A percentile compares a stretch with the other conserved stretches of the same genome.
Conservation (phyloP, 2,329 filamentous ascomycete genomes). For the Shiraia bambusicola region DNA sequence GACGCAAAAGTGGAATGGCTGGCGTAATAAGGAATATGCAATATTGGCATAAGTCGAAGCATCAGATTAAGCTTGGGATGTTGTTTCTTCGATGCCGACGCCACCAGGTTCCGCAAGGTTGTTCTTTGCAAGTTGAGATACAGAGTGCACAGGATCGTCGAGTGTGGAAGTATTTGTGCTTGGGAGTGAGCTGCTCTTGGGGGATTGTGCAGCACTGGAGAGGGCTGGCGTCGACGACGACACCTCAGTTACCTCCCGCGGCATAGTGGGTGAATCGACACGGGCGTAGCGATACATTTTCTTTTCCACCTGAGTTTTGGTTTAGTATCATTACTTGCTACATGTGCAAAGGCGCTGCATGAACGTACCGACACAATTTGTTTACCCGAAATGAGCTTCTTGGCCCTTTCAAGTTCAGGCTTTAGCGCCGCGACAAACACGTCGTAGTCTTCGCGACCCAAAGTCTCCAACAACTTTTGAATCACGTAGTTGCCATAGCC, state of each 20-base stretch:
- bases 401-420: conserved; percentile 50
- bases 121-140: conserved; percentile 15
- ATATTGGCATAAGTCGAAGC: conserved; percentile 3
- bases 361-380: conserved; percentile 45
- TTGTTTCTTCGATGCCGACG: conserved; percentile 18
- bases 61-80: conserved; percentile 8
- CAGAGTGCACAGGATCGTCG: conserved; percentile 45
- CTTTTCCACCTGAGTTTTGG: conserved; percentile 45
- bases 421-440: conserved; percentile 46
- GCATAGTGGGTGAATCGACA: conserved; percentile 30
- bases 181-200: conserved; percentile 65
- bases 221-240: conserved; percentile 63
- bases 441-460: conserved; percentile 45
- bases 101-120: conserved; percentile 12
- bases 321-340: conserved; percentile 6
- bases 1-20: background rate
- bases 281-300: conserved; percentile 50
- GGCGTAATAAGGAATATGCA: conserved; percentile 1
- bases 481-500: conserved; percentile 96
- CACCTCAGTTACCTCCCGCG: conserved; percentile 22
- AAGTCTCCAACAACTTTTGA: conserved; percentile 72
- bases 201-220: conserved; percentile 69
- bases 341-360: background rate
- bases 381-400: conserved; percentile 45
- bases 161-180: conserved; percentile 63